phyloP scores from a whole-genome alignment of 2,329 filamentous ascomycete genomes.

The Fusarium beomiforme region DNA sequence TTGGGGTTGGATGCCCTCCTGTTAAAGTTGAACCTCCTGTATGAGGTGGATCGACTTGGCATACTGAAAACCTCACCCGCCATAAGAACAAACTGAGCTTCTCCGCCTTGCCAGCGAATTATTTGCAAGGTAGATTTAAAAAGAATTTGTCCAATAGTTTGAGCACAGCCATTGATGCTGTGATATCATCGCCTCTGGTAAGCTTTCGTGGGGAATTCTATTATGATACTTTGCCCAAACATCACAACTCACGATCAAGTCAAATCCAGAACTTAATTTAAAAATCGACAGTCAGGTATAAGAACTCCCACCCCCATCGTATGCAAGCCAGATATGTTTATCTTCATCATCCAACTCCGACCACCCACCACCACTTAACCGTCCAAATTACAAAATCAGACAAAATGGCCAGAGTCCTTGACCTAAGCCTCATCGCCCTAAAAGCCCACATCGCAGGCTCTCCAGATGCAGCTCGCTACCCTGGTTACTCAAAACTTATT shows the following conservation, averaged over 20 bases:
- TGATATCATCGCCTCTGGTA: accelerated
- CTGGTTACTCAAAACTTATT: neutral
- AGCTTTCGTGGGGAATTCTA: accelerated
- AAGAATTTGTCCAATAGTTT: neutral
- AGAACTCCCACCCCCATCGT: accelerated
- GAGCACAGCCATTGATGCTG: neutral
- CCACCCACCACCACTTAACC: too few species aligned
- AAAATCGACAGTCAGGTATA: neutral
- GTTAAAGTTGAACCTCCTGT: neutral
- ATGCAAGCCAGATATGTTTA: accelerated
- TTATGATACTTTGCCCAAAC: too few species aligned
- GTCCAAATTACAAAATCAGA: neutral
- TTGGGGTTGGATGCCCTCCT: accelerated
- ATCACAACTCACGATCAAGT: neutral
- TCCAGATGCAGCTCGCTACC: neutral
- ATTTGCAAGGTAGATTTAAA: neutral
- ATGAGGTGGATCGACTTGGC: neutral
- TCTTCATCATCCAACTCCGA: neutral
- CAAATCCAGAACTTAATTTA: neutral
- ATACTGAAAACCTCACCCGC: neutral
- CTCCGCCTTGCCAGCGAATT: neutral
- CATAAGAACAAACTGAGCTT: neutral
- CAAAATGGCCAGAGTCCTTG: neutral
- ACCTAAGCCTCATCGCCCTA: neutral
- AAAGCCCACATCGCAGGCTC: neutral